phyloP scores from a whole-genome alignment of 169 alveolate species.

The Sarcocystis neurona region DNA sequence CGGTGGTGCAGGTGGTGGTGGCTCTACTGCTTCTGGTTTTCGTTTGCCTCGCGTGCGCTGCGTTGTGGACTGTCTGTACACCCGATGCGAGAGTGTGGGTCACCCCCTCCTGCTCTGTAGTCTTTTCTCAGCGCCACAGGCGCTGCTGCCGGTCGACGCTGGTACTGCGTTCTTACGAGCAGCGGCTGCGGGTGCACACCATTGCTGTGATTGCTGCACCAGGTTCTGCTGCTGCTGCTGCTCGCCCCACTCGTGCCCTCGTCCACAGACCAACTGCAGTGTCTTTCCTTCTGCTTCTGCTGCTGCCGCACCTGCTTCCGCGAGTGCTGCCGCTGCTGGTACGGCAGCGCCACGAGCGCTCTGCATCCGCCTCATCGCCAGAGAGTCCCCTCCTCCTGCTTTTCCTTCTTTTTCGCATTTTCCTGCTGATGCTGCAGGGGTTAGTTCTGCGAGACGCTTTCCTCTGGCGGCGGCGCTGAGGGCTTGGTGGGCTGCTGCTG shows the following conservation, averaged over 20 bases:
- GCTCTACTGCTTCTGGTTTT: too few relatives aligned
- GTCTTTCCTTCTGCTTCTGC: neutral
- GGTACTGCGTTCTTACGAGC: too few relatives aligned
- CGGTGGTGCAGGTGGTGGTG: too few relatives aligned
- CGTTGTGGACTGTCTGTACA: too few relatives aligned
- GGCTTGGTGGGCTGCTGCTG: neutral
- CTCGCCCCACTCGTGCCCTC: neutral
- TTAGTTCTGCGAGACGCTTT: neutral
- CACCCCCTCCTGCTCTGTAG: too few relatives aligned
- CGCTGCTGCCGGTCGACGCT: too few relatives aligned
- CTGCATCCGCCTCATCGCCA: neutral
- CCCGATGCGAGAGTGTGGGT: too few relatives aligned
- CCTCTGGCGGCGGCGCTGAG: neutral
- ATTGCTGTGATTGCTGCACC: neutral
- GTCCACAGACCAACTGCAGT: neutral
- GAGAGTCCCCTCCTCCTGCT: neutral
- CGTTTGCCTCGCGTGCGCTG: too few relatives aligned
- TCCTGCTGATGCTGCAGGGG: neutral
- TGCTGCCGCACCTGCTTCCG: too few relatives aligned
- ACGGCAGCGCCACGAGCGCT: neutral
- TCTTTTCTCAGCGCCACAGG: too few relatives aligned
- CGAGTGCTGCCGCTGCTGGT: too few relatives aligned
- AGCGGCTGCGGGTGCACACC: too few relatives aligned
- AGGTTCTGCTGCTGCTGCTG: neutral
- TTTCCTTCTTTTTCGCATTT: neutral